Evolutionary conservation across 2,329 filamentous ascomycete genomes (phyloP).

Genomic region (Westerdykella sp.): DNA sequence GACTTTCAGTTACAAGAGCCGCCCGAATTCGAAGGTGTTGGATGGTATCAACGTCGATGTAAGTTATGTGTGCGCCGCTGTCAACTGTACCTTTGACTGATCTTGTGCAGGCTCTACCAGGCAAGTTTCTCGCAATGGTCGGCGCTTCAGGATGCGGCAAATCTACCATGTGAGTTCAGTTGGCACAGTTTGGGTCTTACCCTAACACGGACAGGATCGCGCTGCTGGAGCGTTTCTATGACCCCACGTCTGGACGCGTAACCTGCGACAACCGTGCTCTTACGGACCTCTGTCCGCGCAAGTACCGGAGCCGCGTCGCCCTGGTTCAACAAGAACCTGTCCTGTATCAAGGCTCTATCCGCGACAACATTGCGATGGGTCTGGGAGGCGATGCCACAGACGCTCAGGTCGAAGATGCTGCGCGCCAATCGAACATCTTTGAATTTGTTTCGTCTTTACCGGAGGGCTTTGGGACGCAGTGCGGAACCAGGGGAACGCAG

Average conservation of each 20-base stretch:
- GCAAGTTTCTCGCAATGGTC: conserved; percentile 81
- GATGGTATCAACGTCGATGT: conserved; percentile 68
- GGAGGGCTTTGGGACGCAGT: conserved; percentile 49
- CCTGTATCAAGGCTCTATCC: conserved; percentile 85
- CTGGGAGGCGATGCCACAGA: conserved; percentile 63
- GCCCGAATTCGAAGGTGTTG: conserved; percentile 71
- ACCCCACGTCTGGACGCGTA: conserved; percentile 72
- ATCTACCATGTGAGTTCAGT: conserved; percentile 57
- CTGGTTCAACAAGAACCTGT: conserved; percentile 94
- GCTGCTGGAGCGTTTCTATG: conserved; percentile 89
- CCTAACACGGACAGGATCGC: conserved; percentile 50
- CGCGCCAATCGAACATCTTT: conserved; percentile 53
- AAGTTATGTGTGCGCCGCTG: conserved; percentile 1
- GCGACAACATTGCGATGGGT: conserved; percentile 76
- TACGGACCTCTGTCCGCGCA: conserved; percentile 65
- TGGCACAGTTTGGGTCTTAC: too few relatives aligned
- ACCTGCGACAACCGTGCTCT: conserved; percentile 77
- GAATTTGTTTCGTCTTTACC: conserved; percentile 31
- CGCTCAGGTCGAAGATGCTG: conserved; percentile 66
- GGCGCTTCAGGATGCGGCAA: conserved; percentile 92
- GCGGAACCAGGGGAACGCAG: conserved; percentile 30
- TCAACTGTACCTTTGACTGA: neutral
- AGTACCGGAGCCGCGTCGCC: conserved; percentile 76
- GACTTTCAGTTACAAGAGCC: conserved; percentile 74
- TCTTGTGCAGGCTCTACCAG: conserved; percentile 52